Conservation (phyloP, 305 asterid species). For the Fraxinus dipetala region DNA sequence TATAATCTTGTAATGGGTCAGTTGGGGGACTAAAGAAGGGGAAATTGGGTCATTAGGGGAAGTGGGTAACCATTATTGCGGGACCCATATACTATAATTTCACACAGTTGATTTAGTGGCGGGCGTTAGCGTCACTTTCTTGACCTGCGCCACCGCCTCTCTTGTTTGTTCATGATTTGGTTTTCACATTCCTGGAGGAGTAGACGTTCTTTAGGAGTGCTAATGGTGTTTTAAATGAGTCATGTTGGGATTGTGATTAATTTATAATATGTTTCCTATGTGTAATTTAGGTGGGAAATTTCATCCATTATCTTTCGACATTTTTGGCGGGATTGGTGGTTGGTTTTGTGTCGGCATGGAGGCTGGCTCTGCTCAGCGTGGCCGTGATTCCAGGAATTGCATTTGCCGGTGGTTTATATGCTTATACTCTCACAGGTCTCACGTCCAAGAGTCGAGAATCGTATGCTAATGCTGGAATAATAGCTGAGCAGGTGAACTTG, state of each 20-base stretch:
- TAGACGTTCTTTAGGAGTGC: background rate
- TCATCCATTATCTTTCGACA: slow-evolving; percentile 94
- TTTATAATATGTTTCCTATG: background rate
- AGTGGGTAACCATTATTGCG: slow-evolving; percentile 34
- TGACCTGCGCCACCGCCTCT: slow-evolving; percentile 6
- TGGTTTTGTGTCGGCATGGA: slow-evolving; percentile 98
- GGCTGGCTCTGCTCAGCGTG: slow-evolving; percentile 92
- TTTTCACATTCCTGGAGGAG: background rate
- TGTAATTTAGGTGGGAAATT: slow-evolving; percentile 79
- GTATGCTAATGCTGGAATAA: slow-evolving; percentile 89
- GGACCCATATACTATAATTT: slow-evolving; percentile 23
- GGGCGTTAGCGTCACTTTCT: slow-evolving; percentile 22
- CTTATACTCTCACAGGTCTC: slow-evolving; percentile 89
- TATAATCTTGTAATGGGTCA: slow-evolving; percentile 27
- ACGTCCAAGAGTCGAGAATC: slow-evolving; percentile 97
- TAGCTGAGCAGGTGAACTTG: slow-evolving; percentile 89
- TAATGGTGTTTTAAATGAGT: background rate
- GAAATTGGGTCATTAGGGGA: slow-evolving; percentile 22
- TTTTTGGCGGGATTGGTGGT: slow-evolving; percentile 98
- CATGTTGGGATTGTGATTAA: background rate
- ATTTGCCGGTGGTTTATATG: slow-evolving; percentile 93
- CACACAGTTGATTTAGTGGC: slow-evolving; percentile 9
- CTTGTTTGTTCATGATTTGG: slow-evolving; percentile 7
- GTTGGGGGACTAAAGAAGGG: slow-evolving; percentile 26
- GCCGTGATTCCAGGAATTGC: slow-evolving; percentile 98